These are phyloP conservation scores for Kurtzmaniella quercitrusa DNA, from an alignment of 1,139 yeast genomes.

Conservation along the genomic window DNA sequence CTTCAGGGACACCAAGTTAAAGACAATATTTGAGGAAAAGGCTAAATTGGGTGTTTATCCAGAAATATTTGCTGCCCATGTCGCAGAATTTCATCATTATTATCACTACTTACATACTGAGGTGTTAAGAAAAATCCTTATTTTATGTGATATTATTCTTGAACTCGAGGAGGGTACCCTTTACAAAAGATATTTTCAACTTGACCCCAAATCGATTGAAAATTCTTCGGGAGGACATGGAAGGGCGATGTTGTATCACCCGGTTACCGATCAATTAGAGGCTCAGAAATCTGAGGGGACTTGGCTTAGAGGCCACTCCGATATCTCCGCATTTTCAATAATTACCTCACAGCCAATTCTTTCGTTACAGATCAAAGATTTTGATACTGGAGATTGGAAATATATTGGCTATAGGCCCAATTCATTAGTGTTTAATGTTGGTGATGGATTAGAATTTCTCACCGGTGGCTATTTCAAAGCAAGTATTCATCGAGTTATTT, in stretches of 20 bases:
- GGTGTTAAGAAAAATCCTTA: slow-evolving; percentile 30
- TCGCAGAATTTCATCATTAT: slow-evolving; percentile 31
- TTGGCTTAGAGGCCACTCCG: slow-evolving; percentile 51
- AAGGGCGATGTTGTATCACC: slow-evolving; percentile 38
- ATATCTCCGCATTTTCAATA: slow-evolving; percentile 45
- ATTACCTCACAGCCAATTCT: slow-evolving; percentile 47
- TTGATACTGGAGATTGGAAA: slow-evolving; percentile 43
- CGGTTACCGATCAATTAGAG: slow-evolving; percentile 24
- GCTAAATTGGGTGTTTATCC: slow-evolving; percentile 24
- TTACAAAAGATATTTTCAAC: slow-evolving; percentile 27
- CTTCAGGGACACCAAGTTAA: slow-evolving; percentile 30
- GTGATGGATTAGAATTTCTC: slow-evolving; percentile 46
- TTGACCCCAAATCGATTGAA: slow-evolving; percentile 18
- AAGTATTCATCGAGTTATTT: slow-evolving; percentile 43
- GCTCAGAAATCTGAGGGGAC: slow-evolving; percentile 27
- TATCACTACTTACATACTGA: slow-evolving; percentile 29
- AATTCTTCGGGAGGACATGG: slow-evolving; percentile 36
- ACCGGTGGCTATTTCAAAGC: slow-evolving; percentile 49
- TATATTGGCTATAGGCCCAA: slow-evolving; percentile 44
- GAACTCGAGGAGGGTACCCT: slow-evolving; percentile 41
- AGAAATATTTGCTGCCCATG: slow-evolving; percentile 28
- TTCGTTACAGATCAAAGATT: slow-evolving; percentile 47
- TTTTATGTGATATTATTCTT: slow-evolving; percentile 37
- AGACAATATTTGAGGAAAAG: slow-evolving; percentile 17
- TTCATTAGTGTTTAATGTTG: slow-evolving; percentile 46